Conservation (phyloP, 1,284 basidiomycete species). For the Blastosporella zonata region DNA sequence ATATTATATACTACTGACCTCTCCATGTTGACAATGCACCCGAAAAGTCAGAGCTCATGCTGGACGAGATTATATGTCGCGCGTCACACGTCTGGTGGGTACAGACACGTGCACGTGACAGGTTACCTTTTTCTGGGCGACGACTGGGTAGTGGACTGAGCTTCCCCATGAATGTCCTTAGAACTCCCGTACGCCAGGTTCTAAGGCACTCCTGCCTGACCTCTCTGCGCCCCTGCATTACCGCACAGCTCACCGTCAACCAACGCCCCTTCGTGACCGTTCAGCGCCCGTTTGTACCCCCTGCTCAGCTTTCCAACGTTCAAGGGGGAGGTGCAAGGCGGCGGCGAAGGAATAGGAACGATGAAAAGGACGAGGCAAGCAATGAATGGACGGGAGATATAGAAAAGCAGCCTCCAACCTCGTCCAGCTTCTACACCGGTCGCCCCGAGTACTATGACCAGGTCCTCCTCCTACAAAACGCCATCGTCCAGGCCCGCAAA, state of each 20-base stretch:
- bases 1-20: conserved; percentile 42
- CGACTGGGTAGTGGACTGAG: background rate
- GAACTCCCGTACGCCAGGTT: conserved; percentile 23
- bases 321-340: conserved; percentile 9
- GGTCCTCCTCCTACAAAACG: conserved; percentile 64
- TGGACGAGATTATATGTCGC: background rate
- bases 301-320: conserved; percentile 25
- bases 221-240: conserved; percentile 16
- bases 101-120: conserved; percentile 30
- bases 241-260: conserved; percentile 12
- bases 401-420: conserved; percentile 40
- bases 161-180: conserved; percentile 30
- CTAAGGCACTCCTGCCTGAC: conserved; percentile 22
- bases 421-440: conserved; percentile 88
- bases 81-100: conserved; percentile 5
- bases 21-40: conserved; percentile 86
- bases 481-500: conserved; percentile 55
- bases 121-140: conserved; percentile 17
- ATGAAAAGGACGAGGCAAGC: conserved; percentile 5
- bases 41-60: conserved; percentile 64
- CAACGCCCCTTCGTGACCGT: conserved; percentile 20
- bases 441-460: conserved; percentile 76
- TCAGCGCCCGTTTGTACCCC: conserved; percentile 29
- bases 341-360: conserved; percentile 13
- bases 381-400: conserved; percentile 10